These are phyloP conservation scores for Talaromyces sp. DNA, from an alignment of 2,329 filamentous ascomycete species.

Conservation along the genomic window DNA sequence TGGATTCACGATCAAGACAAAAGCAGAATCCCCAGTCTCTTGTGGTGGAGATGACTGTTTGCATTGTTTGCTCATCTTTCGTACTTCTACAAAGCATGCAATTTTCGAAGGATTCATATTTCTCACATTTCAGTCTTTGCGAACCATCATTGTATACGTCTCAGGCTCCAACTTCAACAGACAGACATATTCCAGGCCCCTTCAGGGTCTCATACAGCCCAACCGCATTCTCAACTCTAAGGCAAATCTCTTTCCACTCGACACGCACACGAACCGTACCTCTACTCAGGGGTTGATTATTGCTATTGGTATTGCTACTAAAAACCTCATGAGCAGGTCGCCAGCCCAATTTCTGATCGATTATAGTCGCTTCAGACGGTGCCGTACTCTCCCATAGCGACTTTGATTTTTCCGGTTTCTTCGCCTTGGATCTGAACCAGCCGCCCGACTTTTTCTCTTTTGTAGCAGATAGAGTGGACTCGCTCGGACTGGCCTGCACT, in stretches of 20 bases:
- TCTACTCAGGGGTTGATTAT: constrained; percentile 13
- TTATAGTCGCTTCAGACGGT: constrained; percentile 18
- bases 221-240: constrained; percentile 41
- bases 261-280: constrained; percentile 30
- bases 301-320: background rate
- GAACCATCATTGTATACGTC: background rate
- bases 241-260: constrained; percentile 34
- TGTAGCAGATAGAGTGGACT: background rate
- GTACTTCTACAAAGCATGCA: background rate
- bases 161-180: constrained; percentile 26
- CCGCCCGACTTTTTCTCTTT: constrained; percentile 2
- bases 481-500: background rate
- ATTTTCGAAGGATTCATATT: background rate
- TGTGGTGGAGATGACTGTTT: constrained; percentile 16
- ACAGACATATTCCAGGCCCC: constrained; percentile 30
- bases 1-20: background rate
- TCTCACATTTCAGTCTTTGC: background rate
- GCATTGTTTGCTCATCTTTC: constrained; percentile 17
- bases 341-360: constrained; percentile 29
- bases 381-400: constrained; percentile 12
- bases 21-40: background rate
- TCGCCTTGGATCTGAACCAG: constrained; percentile 10
- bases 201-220: constrained; percentile 42
- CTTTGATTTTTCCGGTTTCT: constrained; percentile 17
- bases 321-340: constrained; percentile 18